phyloP scores from a whole-genome alignment of 176 grass and related monocot genomes.

The Cenchrus fungigraminus region DNA sequence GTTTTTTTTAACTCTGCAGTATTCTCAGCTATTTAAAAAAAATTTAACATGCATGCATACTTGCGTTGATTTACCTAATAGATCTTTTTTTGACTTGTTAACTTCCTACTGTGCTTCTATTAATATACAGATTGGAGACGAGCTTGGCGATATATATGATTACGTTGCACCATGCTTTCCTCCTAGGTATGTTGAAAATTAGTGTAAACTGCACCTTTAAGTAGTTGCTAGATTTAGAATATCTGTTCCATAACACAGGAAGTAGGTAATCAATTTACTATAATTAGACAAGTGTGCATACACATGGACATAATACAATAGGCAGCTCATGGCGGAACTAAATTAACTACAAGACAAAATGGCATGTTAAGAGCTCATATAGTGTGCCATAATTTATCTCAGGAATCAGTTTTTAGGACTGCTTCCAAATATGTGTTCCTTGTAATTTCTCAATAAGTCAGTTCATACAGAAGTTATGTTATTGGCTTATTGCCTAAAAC shows the following conservation, averaged over 20 bases:
- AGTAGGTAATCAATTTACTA: constrained; percentile 7
- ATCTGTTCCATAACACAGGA: constrained; percentile 21
- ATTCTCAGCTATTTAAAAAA: constrained; percentile 12
- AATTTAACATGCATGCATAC: neutral
- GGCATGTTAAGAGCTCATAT: neutral
- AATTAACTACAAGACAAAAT: neutral
- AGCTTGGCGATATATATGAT: constrained; percentile 99
- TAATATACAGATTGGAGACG: constrained; percentile 84
- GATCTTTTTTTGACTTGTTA: constrained; percentile 8
- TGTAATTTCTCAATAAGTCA: constrained; percentile 23
- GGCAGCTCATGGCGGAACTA: neutral
- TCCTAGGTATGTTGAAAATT: constrained; percentile 68
- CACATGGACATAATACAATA: neutral
- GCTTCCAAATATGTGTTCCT: neutral
- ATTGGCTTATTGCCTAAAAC: constrained; percentile 26
- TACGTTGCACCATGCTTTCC: constrained; percentile 99
- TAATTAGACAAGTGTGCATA: neutral
- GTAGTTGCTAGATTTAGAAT: constrained; percentile 29
- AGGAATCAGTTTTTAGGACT: constrained; percentile 3
- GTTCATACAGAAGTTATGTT: constrained; percentile 29
- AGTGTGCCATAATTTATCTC: constrained; percentile 11
- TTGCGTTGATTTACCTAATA: constrained; percentile 32
- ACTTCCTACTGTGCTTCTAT: constrained; percentile 27
- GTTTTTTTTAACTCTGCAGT: neutral
- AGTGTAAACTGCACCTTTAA: constrained; percentile 25